These are phyloP conservation scores for Neonectria hederae DNA, from an alignment of 2,329 filamentous ascomycete genomes.

Conservation along the genomic window DNA sequence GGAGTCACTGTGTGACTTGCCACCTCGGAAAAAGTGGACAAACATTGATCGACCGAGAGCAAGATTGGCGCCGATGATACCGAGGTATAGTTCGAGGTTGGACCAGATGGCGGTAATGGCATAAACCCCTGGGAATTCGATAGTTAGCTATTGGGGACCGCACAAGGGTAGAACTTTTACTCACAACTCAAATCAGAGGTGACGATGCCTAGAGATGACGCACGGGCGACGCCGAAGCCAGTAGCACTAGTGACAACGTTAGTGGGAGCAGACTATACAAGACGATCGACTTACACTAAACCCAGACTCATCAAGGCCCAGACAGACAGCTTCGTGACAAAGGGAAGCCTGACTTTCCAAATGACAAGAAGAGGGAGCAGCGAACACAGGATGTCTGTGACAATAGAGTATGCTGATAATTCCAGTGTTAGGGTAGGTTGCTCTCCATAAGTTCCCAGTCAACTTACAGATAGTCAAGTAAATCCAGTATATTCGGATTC, in stretches of 20 bases:
- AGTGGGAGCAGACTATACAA: neutral
- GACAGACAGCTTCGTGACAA: constrained; percentile 44
- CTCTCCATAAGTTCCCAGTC: neutral
- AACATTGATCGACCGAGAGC: constrained; percentile 36
- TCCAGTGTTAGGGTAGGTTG: neutral
- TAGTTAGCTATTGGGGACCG: neutral
- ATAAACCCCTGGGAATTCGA: constrained; percentile 39
- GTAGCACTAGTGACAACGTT: constrained; percentile 26
- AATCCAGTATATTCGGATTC: constrained; percentile 47
- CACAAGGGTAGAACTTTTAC: neutral
- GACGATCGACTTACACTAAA: constrained; percentile 25
- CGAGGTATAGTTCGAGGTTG: constrained; percentile 50
- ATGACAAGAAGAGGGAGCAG: constrained; percentile 46
- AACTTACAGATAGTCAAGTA: constrained; percentile 44
- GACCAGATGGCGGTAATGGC: constrained; percentile 51
- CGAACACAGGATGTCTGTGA: constrained; percentile 33
- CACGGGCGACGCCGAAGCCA: constrained; percentile 34
- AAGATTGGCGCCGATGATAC: constrained; percentile 49
- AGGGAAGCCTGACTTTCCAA: constrained; percentile 46
- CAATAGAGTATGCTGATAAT: constrained; percentile 28
- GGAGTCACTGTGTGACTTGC: constrained; percentile 4
- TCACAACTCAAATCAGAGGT: constrained; percentile 37
- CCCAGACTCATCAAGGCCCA: constrained; percentile 48
- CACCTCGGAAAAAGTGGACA: constrained; percentile 26
- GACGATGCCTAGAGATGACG: constrained; percentile 30